Evolutionary conservation across 1,284 basidiomycete species (phyloP), one percentile per base, ranked within the genome.

Genomic region (Megacollybia platyphylla): DNA sequence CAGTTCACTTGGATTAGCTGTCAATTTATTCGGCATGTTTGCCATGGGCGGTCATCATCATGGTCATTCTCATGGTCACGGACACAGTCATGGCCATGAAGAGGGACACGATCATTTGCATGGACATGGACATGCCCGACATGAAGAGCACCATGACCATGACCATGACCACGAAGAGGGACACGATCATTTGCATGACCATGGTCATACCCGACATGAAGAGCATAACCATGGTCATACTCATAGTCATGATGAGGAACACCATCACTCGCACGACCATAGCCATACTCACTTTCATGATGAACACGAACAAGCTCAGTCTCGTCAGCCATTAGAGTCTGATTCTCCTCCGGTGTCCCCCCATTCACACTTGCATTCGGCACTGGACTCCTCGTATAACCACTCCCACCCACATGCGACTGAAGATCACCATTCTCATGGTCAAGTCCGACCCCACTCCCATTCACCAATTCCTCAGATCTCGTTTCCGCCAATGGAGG

Each of bases 21-120:
- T 99, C 45, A 99, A 99, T 59, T 62, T 99, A 26, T 97, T 97
- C 54, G 96, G 96, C 27, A 97, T 99, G 93, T 92, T 93, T 61
- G 96, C 96, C 0, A 99, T 96, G 70, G 96, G 96, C 5, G 89
- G 89, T 2, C 89, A 92, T 60, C 87, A 89, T 57, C 87, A 90
- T 17, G 71, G 75, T 5, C 77, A 79, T 57, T 74, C 69, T 13
- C 72, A 76, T 44, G 66, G 66, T 0, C 66, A 76, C 60, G 63
- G 62, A 0, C 71, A 73, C 50, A 61, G 57, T 10, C 69, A 65
- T 46, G 51, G 58, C 36, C 67, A 74, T 43, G 63, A 54, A 36
- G 53, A 64, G 44, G 45, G 48, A 4, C 57, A 60, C 43, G 44
- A 51, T 20, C 55, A 57, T 48, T 55, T 58, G 11, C 64, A 64